Evolutionary conservation across 2,329 filamentous ascomycete genomes (phyloP).

Genomic region (Beauveria sp.): DNA sequence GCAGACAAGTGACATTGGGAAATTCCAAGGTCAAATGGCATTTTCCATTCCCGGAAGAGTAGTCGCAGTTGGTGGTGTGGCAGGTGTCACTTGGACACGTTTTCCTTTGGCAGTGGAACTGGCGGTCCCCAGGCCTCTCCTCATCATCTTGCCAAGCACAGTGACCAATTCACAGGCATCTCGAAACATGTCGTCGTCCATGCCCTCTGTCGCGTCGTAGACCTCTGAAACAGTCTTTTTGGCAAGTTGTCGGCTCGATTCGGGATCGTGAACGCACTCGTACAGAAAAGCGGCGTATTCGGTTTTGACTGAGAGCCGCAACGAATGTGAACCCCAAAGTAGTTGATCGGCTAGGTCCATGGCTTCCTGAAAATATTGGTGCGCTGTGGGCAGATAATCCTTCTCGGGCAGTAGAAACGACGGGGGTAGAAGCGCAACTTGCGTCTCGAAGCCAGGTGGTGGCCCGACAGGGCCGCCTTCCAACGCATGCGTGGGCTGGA

Average conservation of each 20-base stretch:
- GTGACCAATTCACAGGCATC: slow-evolving; percentile 86
- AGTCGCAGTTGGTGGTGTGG: slow-evolving; percentile 9
- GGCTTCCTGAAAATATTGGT: slow-evolving; percentile 72
- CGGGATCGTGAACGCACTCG: slow-evolving; percentile 79
- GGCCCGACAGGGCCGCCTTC: slow-evolving; percentile 52
- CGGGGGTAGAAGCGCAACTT: slow-evolving; percentile 37
- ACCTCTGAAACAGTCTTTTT: slow-evolving; percentile 81
- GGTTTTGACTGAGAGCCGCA: slow-evolving; percentile 82
- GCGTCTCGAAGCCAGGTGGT: slow-evolving; percentile 45
- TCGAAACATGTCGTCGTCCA: slow-evolving; percentile 92
- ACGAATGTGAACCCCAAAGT: slow-evolving; percentile 80
- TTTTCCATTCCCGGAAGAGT: not conserved
- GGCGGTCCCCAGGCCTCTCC: slow-evolving; percentile 51
- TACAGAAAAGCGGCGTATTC: slow-evolving; percentile 91
- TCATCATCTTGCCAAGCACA: slow-evolving; percentile 82
- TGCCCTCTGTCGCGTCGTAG: slow-evolving; percentile 82
- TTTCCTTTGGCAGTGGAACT: slow-evolving; percentile 1
- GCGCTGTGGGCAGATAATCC: slow-evolving; percentile 78
- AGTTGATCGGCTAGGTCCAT: slow-evolving; percentile 64
- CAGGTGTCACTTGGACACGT: slow-evolving; percentile 21
- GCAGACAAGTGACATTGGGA: too few species aligned
- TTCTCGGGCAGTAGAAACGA: slow-evolving; percentile 72
- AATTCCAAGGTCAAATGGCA: not conserved
- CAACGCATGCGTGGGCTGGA: slow-evolving; percentile 40
- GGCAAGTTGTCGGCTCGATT: slow-evolving; percentile 68